Percentiles rank a stretch among this genome's conserved stretches.
Conservation (phyloP, 2,329 filamentous ascomycete genomes). For the Colletotrichum ledebouriae region DNA sequence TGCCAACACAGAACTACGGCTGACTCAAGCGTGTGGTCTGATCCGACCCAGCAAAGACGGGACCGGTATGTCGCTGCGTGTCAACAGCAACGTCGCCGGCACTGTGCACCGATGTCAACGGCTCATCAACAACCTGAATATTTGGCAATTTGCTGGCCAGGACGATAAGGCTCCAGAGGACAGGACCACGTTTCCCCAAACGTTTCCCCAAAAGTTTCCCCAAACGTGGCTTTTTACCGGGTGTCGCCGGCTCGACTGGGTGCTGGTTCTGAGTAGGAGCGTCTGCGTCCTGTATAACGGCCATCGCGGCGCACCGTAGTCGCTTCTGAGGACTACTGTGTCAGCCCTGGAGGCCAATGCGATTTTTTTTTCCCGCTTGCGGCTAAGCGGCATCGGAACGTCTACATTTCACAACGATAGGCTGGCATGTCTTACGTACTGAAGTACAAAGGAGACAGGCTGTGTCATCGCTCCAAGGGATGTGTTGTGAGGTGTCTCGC, state of each 20-base stretch:
- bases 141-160: background rate
- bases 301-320: slow-evolving; percentile 1
- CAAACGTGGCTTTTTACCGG: background rate
- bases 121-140: background rate
- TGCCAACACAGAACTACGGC: slow-evolving; percentile 1
- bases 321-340: slow-evolving; percentile 13
- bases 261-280: background rate
- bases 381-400: background rate
- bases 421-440: too few relatives aligned
- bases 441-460: background rate
- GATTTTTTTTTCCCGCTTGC: background rate
- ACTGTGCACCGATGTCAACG: slow-evolving; percentile 21
- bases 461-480: background rate
- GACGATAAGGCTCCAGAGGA: slow-evolving; percentile 3
- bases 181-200: slow-evolving; percentile 3
- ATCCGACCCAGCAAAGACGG: background rate
- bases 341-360: background rate
- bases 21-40: slow-evolving; percentile 21
- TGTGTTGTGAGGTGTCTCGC: background rate
- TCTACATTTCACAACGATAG: background rate
- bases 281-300: background rate
- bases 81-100: slow-evolving; percentile 1
- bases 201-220: slow-evolving; percentile 21
- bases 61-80: too few relatives aligned
- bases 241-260: background rate